Evolutionary conservation across 352 stramenopile genomes (phyloP).

Genomic region (Phytophthora pinifolia): DNA sequence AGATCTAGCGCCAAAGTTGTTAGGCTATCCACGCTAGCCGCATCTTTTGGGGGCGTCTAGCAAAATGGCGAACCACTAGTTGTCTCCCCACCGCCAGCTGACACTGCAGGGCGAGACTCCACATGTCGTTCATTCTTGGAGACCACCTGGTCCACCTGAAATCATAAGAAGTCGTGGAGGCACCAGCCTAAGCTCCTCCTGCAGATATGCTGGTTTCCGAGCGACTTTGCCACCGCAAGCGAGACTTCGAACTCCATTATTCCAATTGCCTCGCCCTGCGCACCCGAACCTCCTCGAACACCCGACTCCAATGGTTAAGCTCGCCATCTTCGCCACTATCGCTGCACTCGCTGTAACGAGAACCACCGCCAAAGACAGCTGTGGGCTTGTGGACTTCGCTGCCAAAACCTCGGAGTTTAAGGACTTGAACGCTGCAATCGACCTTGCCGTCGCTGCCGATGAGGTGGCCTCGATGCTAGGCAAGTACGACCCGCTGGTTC

Average conservation of each 20-base stretch:
- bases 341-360: neutral
- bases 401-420: constrained; percentile 35
- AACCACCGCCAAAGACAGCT: constrained; percentile 18
- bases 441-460: constrained; percentile 9
- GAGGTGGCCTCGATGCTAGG: constrained; percentile 25
- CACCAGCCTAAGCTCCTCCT: constrained; percentile 4
- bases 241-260: neutral
- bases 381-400: constrained; percentile 42
- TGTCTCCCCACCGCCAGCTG: no score
- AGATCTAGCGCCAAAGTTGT: no score
- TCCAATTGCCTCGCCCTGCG: neutral
- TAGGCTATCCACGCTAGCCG: no score
- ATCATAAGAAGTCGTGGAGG: neutral
- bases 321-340: constrained; percentile 2
- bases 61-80: no score
- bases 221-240: no score
- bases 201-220: no score
- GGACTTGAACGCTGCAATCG: constrained; percentile 41
- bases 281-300: neutral
- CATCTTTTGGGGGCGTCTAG: no score
- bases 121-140: no score
- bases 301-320: neutral
- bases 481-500: constrained; percentile 33
- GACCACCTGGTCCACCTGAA: neutral
- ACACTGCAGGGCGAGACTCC: no score